phyloP scores from a whole-genome alignment of 441 rosid genomes.

The Adansonia grandidieri region DNA sequence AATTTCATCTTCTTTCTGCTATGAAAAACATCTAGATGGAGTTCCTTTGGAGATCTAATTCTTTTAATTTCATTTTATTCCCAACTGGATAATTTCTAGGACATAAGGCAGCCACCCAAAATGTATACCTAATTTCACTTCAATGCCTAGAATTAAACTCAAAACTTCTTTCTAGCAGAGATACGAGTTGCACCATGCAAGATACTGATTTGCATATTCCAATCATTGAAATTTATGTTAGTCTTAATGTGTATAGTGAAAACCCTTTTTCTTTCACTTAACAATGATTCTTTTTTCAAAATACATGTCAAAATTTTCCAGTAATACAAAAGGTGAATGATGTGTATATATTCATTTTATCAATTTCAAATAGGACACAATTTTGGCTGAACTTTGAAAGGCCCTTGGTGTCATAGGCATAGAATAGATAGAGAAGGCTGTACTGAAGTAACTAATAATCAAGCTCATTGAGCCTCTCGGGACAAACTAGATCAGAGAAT shows the following conservation, averaged over 20 bases:
- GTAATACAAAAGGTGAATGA: not conserved
- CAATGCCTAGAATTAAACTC: slow-evolving; percentile 3
- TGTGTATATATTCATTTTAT: slow-evolving; percentile 5
- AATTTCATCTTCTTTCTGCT: slow-evolving; percentile 4
- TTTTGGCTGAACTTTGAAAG: not conserved
- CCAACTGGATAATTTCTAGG: not conserved
- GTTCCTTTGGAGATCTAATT: not conserved
- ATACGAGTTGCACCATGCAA: not conserved
- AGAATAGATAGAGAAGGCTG: not conserved
- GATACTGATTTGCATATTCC: not conserved
- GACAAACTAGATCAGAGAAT: not conserved
- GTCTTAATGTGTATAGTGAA: not conserved
- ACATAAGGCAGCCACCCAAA: not conserved
- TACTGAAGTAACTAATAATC: not conserved
- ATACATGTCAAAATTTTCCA: slow-evolving; percentile 1
- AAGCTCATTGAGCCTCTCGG: slow-evolving; percentile 1
- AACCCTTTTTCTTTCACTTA: not conserved
- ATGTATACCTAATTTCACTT: not conserved
- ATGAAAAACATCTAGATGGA: slow-evolving; percentile 2
- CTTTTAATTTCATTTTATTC: not conserved
- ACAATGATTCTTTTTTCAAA: not conserved
- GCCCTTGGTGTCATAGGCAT: not conserved
- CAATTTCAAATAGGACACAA: slow-evolving; percentile 7
- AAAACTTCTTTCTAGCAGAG: slow-evolving; percentile 13
- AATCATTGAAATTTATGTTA: not conserved